These are phyloP conservation scores for Nakazawaea pomicola DNA, from an alignment of 805 yeast species.

Conservation along the genomic window DNA sequence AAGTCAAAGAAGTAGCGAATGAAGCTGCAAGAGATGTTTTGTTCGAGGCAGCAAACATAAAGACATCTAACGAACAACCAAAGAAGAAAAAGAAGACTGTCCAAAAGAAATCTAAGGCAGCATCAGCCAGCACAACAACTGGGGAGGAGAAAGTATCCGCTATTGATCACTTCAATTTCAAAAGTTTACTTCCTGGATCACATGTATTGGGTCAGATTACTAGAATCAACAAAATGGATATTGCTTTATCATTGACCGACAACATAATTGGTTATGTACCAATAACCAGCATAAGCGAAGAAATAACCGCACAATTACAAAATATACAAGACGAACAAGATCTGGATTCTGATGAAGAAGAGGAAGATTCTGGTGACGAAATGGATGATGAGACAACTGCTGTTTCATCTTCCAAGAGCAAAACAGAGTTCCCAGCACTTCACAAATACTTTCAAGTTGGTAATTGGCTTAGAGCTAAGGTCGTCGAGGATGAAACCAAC, in stretches of 20 bases:
- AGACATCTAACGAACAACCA: constrained; percentile 22
- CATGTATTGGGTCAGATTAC: constrained; percentile 72
- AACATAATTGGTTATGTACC: constrained; percentile 76
- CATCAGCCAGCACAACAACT: constrained; percentile 20
- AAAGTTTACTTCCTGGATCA: constrained; percentile 65
- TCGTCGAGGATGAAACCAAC: constrained; percentile 47
- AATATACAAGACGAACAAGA: constrained; percentile 46
- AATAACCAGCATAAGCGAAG: constrained; percentile 64
- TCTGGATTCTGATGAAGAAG: constrained; percentile 34
- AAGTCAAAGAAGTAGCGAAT: constrained; percentile 86
- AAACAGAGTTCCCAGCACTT: constrained; percentile 52
- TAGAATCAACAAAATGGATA: constrained; percentile 53
- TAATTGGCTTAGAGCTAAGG: constrained; percentile 81
- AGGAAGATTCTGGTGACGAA: constrained; percentile 25
- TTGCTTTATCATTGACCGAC: constrained; percentile 73
- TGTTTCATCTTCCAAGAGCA: constrained; percentile 14
- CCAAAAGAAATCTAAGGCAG: constrained; percentile 20
- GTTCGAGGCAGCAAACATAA: constrained; percentile 37
- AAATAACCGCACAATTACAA: constrained; percentile 53
- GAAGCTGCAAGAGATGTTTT: constrained; percentile 88
- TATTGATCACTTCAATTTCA: constrained; percentile 59
- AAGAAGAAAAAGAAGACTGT: constrained; percentile 33
- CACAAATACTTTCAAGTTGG: constrained; percentile 57
- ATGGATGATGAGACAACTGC: constrained; percentile 22
- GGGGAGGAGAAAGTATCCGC: constrained; percentile 33